Evolutionary conservation across 768 basidiomycete genomes (phyloP).

Genomic region (Collybiopsis confluens): DNA sequence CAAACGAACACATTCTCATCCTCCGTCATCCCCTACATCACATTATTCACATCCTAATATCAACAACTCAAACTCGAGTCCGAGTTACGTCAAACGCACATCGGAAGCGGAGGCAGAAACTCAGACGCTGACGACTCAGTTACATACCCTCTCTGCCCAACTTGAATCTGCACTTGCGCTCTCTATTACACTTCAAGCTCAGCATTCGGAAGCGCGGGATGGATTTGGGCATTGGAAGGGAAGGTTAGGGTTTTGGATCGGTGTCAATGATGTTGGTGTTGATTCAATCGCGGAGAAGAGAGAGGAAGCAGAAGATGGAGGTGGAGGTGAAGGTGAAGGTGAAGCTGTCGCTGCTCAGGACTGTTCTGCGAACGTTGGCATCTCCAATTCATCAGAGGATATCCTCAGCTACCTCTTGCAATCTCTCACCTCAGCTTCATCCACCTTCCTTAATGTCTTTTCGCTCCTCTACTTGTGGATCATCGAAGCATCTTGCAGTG

Average conservation of each 20-base stretch:
- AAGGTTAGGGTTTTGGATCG: constrained; percentile 70
- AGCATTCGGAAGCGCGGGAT: constrained; percentile 73
- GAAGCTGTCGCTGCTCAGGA: too few relatives aligned
- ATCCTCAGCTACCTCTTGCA: too few relatives aligned
- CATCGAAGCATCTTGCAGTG: too few relatives aligned
- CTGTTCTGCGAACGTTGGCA: too few relatives aligned
- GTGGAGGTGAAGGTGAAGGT: constrained; percentile 13
- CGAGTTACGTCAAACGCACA: too few relatives aligned
- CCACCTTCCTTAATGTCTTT: too few relatives aligned
- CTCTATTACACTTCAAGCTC: constrained; percentile 67
- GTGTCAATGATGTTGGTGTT: too few relatives aligned
- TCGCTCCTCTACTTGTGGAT: too few relatives aligned
- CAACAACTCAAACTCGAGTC: too few relatives aligned
- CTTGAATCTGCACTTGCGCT: constrained; percentile 74
- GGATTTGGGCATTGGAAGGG: constrained; percentile 62
- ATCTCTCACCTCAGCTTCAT: too few relatives aligned
- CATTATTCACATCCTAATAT: constrained; percentile 13
- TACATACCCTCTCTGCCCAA: constrained; percentile 62
- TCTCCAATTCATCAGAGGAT: too few relatives aligned
- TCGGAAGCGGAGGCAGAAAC: too few relatives aligned
- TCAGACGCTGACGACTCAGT: constrained; percentile 59
- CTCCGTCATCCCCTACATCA: constrained; percentile 22
- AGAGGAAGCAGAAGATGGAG: constrained; percentile 29
- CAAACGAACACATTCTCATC: constrained; percentile 32
- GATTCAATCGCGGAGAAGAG: not conserved